These are phyloP conservation scores for Haematococcus lacustris DNA, from an alignment of 139 green algal genomes.

Conservation along the genomic window DNA sequence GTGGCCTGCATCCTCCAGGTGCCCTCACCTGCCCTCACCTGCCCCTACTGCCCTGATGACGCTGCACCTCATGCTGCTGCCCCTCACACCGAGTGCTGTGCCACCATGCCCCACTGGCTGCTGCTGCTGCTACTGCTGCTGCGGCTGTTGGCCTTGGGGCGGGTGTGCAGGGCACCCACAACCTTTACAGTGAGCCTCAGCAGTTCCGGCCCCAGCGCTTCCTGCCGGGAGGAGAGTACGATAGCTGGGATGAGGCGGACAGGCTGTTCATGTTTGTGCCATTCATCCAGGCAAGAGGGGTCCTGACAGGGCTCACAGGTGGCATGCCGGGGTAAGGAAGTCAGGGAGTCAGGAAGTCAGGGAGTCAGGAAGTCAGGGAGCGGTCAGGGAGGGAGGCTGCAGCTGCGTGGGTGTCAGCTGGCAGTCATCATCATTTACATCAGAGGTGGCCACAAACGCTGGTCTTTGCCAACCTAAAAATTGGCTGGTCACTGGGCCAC, in stretches of 20 bases:
- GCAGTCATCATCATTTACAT: background rate
- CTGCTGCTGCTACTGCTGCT: background rate
- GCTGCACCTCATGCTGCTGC: background rate
- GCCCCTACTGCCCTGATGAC: background rate
- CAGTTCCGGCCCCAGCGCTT: conserved; percentile 78
- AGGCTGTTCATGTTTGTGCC: conserved; percentile 86
- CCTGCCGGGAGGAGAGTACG: conserved; percentile 78
- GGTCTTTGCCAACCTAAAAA: too few relatives aligned
- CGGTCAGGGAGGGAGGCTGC: background rate
- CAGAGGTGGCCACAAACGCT: background rate
- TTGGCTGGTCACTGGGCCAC: too few relatives aligned
- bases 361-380: too few relatives aligned
- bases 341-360: too few relatives aligned
- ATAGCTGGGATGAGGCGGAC: conserved; percentile 70
- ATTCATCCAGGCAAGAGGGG: conserved; percentile 73
- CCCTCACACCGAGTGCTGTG: background rate
- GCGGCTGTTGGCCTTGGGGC: background rate
- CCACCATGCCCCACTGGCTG: background rate
- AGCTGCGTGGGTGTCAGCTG: background rate
- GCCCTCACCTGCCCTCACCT: background rate
- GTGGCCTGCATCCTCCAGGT: conserved; percentile 56
- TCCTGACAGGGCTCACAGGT: background rate
- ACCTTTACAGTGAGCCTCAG: conserved; percentile 67
- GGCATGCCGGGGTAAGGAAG: background rate
- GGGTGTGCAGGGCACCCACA: conserved; percentile 60